Evolutionary conservation across 2,329 filamentous ascomycete genomes (phyloP).

Genomic region (Blumeria graminis): DNA sequence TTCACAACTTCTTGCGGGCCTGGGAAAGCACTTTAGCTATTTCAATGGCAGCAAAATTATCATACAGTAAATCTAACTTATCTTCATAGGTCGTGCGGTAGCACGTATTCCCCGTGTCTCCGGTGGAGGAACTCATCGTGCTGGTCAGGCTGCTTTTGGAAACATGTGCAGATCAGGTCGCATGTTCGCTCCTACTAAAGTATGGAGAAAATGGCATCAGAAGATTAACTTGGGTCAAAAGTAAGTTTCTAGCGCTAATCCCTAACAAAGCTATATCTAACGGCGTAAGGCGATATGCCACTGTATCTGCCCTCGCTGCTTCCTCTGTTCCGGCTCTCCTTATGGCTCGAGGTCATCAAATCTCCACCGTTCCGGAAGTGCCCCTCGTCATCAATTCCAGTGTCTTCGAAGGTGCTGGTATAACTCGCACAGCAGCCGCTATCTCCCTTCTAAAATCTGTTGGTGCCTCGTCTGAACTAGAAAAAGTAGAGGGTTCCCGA

Average conservation of each 20-base stretch:
- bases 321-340: conserved; percentile 88
- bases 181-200: conserved; percentile 99
- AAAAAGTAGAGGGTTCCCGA: conserved; percentile 89
- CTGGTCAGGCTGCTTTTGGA: conserved; percentile 98
- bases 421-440: conserved; percentile 75
- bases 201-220: conserved; percentile 99
- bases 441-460: conserved; percentile 71
- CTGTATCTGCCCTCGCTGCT: conserved; percentile 87
- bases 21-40: background rate
- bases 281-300: conserved; percentile 62
- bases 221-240: conserved; percentile 99
- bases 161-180: conserved; percentile 99
- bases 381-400: conserved; percentile 87
- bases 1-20: background rate
- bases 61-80: background rate
- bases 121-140: conserved; percentile 99
- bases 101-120: conserved; percentile 99
- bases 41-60: background rate
- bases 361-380: conserved; percentile 81
- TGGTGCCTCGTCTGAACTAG: conserved; percentile 72
- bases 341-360: conserved; percentile 88
- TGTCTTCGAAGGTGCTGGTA: conserved; percentile 54
- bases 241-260: conserved; percentile 21
- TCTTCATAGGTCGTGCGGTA: conserved; percentile 64
- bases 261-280: too few species aligned